These are phyloP conservation scores for Diophrys appendiculata DNA, from an alignment of 73 alveolate species.

Conservation along the genomic window DNA sequence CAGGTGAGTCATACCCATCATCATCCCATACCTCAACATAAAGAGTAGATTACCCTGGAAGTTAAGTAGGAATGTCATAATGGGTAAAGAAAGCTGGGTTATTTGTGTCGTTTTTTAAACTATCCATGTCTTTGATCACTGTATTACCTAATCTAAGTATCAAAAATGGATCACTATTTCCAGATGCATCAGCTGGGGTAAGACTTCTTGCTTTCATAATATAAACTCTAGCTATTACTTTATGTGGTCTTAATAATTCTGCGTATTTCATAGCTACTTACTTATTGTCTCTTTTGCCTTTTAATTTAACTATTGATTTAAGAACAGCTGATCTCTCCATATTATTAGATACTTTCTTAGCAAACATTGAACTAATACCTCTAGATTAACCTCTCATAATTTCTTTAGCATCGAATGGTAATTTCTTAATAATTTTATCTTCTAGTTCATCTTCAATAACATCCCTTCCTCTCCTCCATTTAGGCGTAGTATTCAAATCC, in stretches of 20 bases:
- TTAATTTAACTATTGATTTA: conserved; percentile 23
- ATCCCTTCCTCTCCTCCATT: conserved; percentile 26
- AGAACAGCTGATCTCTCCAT: conserved; percentile 25
- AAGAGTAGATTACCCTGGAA: conserved; percentile 80
- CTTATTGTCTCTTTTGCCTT: conserved; percentile 10
- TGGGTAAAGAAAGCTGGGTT: conserved; percentile 66
- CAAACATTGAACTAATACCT: conserved; percentile 42
- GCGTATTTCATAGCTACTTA: conserved; percentile 14
- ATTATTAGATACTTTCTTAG: conserved; percentile 42
- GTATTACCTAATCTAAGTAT: conserved; percentile 29
- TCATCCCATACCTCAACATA: conserved; percentile 77
- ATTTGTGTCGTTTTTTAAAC: conserved; percentile 30
- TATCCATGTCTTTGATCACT: conserved; percentile 31
- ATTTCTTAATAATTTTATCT: conserved; percentile 29
- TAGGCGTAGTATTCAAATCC: conserved; percentile 26
- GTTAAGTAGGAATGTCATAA: conserved; percentile 69
- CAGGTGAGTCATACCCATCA: conserved; percentile 73
- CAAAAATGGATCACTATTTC: conserved; percentile 19
- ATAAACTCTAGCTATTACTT: conserved; percentile 11
- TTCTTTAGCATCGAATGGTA: conserved; percentile 37
- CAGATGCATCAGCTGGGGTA: conserved; percentile 54
- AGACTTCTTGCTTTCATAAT: conserved; percentile 43
- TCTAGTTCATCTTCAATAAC: conserved; percentile 50
- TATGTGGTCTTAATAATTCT: conserved; percentile 16
- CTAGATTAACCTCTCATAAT: conserved; percentile 49